phyloP scores from a whole-genome alignment of 1,139 yeast genomes.

The Pichia sp. region DNA sequence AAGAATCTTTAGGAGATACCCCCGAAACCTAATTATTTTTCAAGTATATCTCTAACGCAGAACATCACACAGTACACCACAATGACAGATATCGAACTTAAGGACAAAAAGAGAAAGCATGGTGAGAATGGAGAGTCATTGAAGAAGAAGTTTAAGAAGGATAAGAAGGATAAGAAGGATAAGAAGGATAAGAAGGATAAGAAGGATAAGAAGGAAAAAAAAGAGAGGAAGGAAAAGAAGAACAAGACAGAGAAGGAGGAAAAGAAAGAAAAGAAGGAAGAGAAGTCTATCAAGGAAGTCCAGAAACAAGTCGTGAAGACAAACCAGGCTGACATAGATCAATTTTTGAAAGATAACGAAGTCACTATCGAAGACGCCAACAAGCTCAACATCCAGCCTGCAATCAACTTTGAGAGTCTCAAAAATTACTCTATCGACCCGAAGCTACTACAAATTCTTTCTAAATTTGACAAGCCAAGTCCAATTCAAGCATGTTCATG shows the following conservation, averaged over 20 bases:
- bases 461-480: conserved; percentile 82
- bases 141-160: conserved; percentile 39
- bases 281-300: conserved; percentile 32
- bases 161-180: conserved; percentile 34
- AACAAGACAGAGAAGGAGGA: conserved; percentile 40
- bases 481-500: conserved; percentile 97
- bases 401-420: conserved; percentile 63
- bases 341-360: conserved; percentile 65
- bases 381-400: conserved; percentile 55
- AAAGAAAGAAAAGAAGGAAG: conserved; percentile 38
- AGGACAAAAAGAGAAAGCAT: conserved; percentile 45
- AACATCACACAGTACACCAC: background rate
- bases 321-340: conserved; percentile 55
- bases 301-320: conserved; percentile 38
- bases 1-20: no score
- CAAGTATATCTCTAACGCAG: no score
- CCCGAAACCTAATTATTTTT: no score
- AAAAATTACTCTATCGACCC: conserved; percentile 41
- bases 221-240: conserved; percentile 41
- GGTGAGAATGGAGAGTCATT: conserved; percentile 30
- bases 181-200: conserved; percentile 40
- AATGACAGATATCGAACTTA: conserved; percentile 19
- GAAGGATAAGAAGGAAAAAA: conserved; percentile 43
- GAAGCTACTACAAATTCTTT: conserved; percentile 52
- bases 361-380: conserved; percentile 75